Percentiles rank a stretch among this genome's conserved stretches.
These are phyloP conservation scores for Penicillium sp. DNA, from an alignment of 2,329 filamentous ascomycete species.

Conservation along the genomic window DNA sequence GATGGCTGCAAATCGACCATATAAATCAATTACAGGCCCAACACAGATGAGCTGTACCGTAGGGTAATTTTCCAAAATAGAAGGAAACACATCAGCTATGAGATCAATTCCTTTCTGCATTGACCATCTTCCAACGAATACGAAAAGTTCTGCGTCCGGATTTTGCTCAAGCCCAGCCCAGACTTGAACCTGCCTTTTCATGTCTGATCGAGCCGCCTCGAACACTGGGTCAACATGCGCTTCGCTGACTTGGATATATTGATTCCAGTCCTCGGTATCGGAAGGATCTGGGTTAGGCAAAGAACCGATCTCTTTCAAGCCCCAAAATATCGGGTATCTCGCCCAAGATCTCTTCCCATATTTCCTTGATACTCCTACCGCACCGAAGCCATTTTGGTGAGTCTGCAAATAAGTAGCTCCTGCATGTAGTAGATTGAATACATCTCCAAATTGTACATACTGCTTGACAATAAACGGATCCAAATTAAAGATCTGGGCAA, in stretches of 20 bases:
- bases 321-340: constrained; percentile 63
- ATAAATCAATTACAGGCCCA: constrained; percentile 59
- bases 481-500: constrained; percentile 58
- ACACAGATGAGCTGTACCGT: constrained; percentile 56
- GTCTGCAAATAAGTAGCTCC: constrained; percentile 58
- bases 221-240: constrained; percentile 48
- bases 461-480: constrained; percentile 49
- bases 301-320: constrained; percentile 53
- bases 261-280: constrained; percentile 55
- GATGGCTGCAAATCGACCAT: constrained; percentile 59
- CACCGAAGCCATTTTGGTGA: constrained; percentile 60
- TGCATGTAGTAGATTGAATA: constrained; percentile 61
- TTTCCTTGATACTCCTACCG: constrained; percentile 60
- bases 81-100: constrained; percentile 60
- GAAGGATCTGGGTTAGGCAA: constrained; percentile 61
- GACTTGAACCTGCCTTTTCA: constrained; percentile 57
- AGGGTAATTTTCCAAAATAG: constrained; percentile 54
- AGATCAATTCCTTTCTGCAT: constrained; percentile 62
- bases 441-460: constrained; percentile 61
- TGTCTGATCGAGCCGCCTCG: constrained; percentile 47
- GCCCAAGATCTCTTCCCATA: constrained; percentile 60
- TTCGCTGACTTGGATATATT: constrained; percentile 43
- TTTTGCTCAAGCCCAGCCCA: constrained; percentile 58
- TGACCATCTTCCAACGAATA: constrained; percentile 63
- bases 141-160: constrained; percentile 58